phyloP scores from a whole-genome alignment of 805 yeast species.

The Nakazawaea holstii region DNA sequence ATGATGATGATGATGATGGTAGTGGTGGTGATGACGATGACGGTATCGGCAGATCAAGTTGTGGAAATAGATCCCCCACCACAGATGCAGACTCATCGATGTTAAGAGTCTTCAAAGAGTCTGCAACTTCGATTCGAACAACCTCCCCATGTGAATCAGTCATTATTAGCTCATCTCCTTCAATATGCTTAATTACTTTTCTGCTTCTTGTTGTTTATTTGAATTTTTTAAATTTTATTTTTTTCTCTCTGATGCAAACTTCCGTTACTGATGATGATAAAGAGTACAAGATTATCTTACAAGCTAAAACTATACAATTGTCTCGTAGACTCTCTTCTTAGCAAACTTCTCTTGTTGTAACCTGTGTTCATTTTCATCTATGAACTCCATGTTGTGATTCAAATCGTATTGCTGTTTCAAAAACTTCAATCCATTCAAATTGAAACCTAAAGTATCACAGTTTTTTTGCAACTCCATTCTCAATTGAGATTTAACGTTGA shows the following conservation, averaged over 20 bases:
- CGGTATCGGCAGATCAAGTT: background rate
- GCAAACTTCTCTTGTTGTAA: conserved; percentile 48
- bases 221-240: background rate
- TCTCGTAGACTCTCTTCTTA: conserved; percentile 70
- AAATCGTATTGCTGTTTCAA: conserved; percentile 74
- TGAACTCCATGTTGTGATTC: conserved; percentile 66
- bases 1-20: background rate
- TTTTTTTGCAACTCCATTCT: conserved; percentile 49
- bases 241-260: background rate
- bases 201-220: background rate
- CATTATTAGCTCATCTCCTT: background rate
- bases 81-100: background rate
- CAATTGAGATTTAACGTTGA: conserved; percentile 56
- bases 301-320: conserved; percentile 27
- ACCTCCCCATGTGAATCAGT: background rate
- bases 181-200: too few species aligned
- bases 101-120: conserved; percentile 4
- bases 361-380: conserved; percentile 58
- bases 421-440: conserved; percentile 75
- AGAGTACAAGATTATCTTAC: too few species aligned
- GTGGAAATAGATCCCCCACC: background rate
- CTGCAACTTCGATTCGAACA: background rate
- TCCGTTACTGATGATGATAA: too few species aligned
- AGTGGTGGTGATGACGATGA: background rate
- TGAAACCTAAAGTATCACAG: conserved; percentile 67